Percentiles rank a stretch among this genome's conserved stretches.
Evolutionary conservation across 345 rosid genomes (phyloP).

Genomic region (Barbarea vulgaris): DNA sequence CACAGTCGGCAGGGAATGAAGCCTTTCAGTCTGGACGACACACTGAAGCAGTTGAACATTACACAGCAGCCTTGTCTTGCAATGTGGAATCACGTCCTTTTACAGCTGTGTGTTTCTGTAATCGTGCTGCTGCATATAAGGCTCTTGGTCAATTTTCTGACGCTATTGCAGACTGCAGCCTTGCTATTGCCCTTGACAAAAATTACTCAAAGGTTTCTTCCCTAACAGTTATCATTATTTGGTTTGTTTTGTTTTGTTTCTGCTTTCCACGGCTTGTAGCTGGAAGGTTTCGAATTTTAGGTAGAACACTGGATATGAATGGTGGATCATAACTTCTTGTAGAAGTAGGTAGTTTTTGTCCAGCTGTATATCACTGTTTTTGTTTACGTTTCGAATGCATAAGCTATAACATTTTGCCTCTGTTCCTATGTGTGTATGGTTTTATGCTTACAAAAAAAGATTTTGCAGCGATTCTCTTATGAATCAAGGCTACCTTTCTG

Average conservation of each 20-base stretch:
- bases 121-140: slow-evolving; percentile 95
- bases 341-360: background rate
- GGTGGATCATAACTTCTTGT: slow-evolving; percentile 3
- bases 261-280: slow-evolving; percentile 7
- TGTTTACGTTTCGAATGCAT: slow-evolving; percentile 14
- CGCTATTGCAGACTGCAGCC: slow-evolving; percentile 97
- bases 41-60: slow-evolving; percentile 90
- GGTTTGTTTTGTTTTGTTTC: slow-evolving; percentile 3
- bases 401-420: slow-evolving; percentile 11
- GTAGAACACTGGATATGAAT: slow-evolving; percentile 10
- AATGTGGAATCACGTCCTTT: slow-evolving; percentile 85
- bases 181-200: slow-evolving; percentile 89
- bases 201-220: slow-evolving; percentile 77
- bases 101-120: slow-evolving; percentile 94
- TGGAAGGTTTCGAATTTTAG: slow-evolving; percentile 18
- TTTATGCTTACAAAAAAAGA: background rate
- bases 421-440: background rate
- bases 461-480: slow-evolving; percentile 1
- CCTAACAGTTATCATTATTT: slow-evolving; percentile 14
- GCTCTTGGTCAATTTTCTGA: slow-evolving; percentile 78
- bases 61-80: slow-evolving; percentile 78
- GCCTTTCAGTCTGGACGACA: slow-evolving; percentile 88
- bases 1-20: slow-evolving; percentile 89
- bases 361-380: slow-evolving; percentile 20
- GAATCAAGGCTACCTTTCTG: background rate